These are phyloP conservation scores for Collybia sp. DNA, from an alignment of 768 basidiomycete genomes.

Conservation along the genomic window DNA sequence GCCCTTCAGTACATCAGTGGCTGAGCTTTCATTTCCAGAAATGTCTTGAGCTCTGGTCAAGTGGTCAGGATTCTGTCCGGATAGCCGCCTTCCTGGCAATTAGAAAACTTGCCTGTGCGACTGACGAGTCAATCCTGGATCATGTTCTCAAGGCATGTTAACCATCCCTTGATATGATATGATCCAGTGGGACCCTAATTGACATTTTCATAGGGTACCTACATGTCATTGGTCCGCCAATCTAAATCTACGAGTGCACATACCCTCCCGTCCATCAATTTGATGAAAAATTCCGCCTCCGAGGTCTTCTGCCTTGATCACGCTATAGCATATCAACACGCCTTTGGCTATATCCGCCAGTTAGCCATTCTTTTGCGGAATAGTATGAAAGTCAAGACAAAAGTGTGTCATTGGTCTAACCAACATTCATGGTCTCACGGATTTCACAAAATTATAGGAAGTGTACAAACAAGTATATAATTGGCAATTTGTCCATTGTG, in stretches of 20 bases:
- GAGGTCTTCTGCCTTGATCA: conserved; percentile 84
- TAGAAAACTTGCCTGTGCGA: conserved; percentile 69
- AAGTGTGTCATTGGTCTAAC: conserved; percentile 39
- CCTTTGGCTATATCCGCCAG: conserved; percentile 93
- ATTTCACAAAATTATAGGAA: conserved; percentile 44
- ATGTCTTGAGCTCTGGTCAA: conserved; percentile 82
- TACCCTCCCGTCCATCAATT: conserved; percentile 85
- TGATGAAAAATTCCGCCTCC: conserved; percentile 97
- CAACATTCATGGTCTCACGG: too few relatives aligned
- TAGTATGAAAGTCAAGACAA: conserved; percentile 85
- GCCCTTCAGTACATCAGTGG: neutral
- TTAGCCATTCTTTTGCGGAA: conserved; percentile 90
- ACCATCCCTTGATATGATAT: neutral
- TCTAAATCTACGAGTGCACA: conserved; percentile 83
- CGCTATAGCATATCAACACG: conserved; percentile 81
- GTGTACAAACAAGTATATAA: conserved; percentile 95
- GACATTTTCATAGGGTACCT: conserved; percentile 59
- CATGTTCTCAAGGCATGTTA: conserved; percentile 74
- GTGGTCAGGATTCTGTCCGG: conserved; percentile 72
- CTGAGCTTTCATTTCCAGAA: conserved; percentile 39
- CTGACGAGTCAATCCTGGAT: conserved; percentile 80
- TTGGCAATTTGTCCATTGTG: conserved; percentile 95
- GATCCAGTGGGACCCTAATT: neutral
- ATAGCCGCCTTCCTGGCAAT: conserved; percentile 86
- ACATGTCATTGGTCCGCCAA: conserved; percentile 79